Conservation (phyloP, 768 basidiomycete species). For the Clathrus columnatus region DNA sequence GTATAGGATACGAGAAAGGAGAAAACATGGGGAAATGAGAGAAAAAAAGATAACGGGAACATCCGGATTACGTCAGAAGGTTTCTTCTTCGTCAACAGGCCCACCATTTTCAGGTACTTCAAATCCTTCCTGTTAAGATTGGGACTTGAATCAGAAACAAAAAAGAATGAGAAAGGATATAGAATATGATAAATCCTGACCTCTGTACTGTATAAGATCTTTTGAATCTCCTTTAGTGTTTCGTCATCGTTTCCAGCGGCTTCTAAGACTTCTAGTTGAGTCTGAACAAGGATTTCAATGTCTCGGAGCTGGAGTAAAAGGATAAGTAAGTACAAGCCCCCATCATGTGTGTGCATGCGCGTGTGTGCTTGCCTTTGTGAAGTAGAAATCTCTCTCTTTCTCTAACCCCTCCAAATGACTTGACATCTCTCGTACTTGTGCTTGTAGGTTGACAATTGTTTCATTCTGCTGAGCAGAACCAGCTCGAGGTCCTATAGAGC, state of each 20-base stretch:
- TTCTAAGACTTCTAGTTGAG: slow-evolving; percentile 58
- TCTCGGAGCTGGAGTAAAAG: slow-evolving; percentile 67
- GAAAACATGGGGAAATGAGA: background rate
- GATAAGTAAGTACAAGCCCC: background rate
- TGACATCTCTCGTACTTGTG: slow-evolving; percentile 75
- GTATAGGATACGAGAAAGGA: background rate
- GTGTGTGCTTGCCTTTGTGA: slow-evolving; percentile 67
- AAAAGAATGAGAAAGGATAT: slow-evolving; percentile 12
- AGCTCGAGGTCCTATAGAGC: slow-evolving; percentile 38
- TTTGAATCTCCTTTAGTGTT: slow-evolving; percentile 71
- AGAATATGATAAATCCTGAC: slow-evolving; percentile 32
- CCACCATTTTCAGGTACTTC: slow-evolving; percentile 68
- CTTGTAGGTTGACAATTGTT: slow-evolving; percentile 56
- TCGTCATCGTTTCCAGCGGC: slow-evolving; percentile 47
- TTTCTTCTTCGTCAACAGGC: slow-evolving; percentile 71
- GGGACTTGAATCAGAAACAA: background rate
- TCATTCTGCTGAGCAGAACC: slow-evolving; percentile 62
- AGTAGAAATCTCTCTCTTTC: slow-evolving; percentile 98
- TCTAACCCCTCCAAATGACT: slow-evolving; percentile 82
- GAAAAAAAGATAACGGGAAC: background rate
- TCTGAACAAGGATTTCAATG: slow-evolving; percentile 90
- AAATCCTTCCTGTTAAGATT: slow-evolving; percentile 67
- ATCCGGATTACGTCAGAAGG: slow-evolving; percentile 19
- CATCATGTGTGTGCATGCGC: background rate
- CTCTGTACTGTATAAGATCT: slow-evolving; percentile 92